Percentiles rank a stretch among this genome's conserved stretches.
Conservation (phyloP, 1,284 basidiomycete species). For the Butyriboletus regius region DNA sequence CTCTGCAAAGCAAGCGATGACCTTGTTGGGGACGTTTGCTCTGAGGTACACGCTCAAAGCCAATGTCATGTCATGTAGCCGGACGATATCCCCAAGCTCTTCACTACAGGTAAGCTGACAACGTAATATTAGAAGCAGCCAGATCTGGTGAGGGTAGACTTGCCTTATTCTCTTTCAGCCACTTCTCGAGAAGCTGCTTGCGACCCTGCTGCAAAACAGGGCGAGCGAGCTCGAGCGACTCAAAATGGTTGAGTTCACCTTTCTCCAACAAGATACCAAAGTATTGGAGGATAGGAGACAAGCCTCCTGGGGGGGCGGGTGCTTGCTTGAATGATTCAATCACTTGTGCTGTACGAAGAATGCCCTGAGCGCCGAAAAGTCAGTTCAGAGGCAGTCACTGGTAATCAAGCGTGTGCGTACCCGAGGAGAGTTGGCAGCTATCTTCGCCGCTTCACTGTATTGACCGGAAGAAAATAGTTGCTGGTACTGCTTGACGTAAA, state of each 20-base stretch:
- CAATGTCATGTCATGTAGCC: slow-evolving; percentile 92
- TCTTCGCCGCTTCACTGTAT: slow-evolving; percentile 93
- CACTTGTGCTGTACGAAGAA: slow-evolving; percentile 89
- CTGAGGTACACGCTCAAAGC: slow-evolving; percentile 98
- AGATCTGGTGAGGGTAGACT: slow-evolving; percentile 3
- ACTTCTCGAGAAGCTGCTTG: slow-evolving; percentile 97
- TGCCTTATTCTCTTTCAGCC: slow-evolving; percentile 99
- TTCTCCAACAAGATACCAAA: slow-evolving; percentile 97
- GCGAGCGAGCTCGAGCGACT: slow-evolving; percentile 91
- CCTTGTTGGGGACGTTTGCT: slow-evolving; percentile 98
- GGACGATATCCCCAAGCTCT: slow-evolving; percentile 96
- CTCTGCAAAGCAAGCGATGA: slow-evolving; percentile 97
- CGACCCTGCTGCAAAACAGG: slow-evolving; percentile 94
- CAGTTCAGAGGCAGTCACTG: slow-evolving; percentile 1
- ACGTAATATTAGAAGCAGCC: slow-evolving; percentile 12
- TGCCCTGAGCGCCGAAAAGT: slow-evolving; percentile 57
- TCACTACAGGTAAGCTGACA: slow-evolving; percentile 90
- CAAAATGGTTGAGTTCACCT: slow-evolving; percentile 93
- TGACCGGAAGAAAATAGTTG: slow-evolving; percentile 86
- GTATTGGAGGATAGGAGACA: slow-evolving; percentile 97
- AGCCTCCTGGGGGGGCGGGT: slow-evolving; percentile 80
- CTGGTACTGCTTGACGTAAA: slow-evolving; percentile 95
- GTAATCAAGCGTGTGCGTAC: slow-evolving; percentile 33
- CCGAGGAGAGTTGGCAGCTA: slow-evolving; percentile 94
- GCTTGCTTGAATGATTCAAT: slow-evolving; percentile 98